Base-by-base conservation (phyloP, 768 basidiomycete genomes). In the Rhodotorula babjevae region DNA sequence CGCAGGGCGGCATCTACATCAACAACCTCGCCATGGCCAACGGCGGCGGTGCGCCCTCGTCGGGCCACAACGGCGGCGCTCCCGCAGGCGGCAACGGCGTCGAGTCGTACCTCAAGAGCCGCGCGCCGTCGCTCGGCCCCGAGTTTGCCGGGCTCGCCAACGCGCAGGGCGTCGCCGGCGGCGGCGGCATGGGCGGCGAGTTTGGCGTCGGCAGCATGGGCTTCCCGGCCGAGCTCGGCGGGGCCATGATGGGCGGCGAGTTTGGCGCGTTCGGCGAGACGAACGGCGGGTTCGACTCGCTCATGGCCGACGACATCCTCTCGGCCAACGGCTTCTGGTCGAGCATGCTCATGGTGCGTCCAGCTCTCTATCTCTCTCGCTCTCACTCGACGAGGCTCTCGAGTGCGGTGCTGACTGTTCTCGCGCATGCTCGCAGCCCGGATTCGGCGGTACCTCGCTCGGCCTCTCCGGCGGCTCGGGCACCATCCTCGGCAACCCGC, bases 261-360 rank as follows among this genome's bases (percentile, higher is more conserved):
- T 59, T 59, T 14, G 36, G 58, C 58, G 36, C 25, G 40, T 21
- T 44, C 7, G 62, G 63, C 29, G 71, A 46, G 44, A 18, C 62
- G 46, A 40, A 44, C 16, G 65, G 68, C 3, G 65, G 52, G 23
- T 69, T 72, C 58, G 71, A 76, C 44, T 60, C 65, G 27, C 49
- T 69, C 31, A 63, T 71, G 52, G 71, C 69, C 47, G 74, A 76
- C 55, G 63, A 68, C 23, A 66, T 75, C 61, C 66, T 76, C 23
- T 50, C 53, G 33, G 64, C 67, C 40, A 69, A 66, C 23, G 74
- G 68, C 6, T 76, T 76, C 68, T 76, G 74, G 74, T 65, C 62
- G 25, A 53, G 59, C 40, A 74, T 74, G 73, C 63, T 74, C 58
- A 71, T 74, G 73, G 57, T 55, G 47, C 55, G 52, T 11, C 44